These are phyloP conservation scores for Lecanicillium sp. DNA, from an alignment of 2,329 filamentous ascomycete genomes.

Conservation along the genomic window DNA sequence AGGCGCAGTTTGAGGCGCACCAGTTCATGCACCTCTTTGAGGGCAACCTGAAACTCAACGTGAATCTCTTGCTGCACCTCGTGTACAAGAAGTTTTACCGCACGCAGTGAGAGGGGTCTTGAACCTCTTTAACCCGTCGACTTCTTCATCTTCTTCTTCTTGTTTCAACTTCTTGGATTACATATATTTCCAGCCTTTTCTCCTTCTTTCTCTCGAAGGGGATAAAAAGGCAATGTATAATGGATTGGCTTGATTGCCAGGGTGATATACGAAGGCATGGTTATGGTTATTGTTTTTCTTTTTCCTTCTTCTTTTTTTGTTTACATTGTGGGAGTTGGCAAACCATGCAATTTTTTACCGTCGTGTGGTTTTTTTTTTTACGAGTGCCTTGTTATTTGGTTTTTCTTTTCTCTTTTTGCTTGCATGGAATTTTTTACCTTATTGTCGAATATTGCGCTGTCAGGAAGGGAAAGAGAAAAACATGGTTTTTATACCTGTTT, in stretches of 20 bases:
- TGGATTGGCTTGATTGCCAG: neutral
- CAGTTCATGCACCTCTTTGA: conserved; percentile 96
- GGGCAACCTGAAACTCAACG: conserved; percentile 78
- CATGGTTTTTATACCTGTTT: neutral
- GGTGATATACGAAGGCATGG: neutral
- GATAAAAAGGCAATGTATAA: conserved; percentile 3
- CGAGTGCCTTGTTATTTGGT: no score
- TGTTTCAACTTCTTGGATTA: conserved; percentile 3
- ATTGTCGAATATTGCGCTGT: neutral
- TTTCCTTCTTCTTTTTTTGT: neutral
- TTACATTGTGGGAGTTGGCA: neutral
- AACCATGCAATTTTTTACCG: no score
- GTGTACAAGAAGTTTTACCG: conserved; percentile 98
- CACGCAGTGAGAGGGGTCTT: conserved; percentile 44
- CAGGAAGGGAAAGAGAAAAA: neutral
- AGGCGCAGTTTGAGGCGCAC: conserved; percentile 94
- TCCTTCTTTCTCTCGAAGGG: neutral
- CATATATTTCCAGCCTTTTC: conserved; percentile 1
- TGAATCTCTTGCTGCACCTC: conserved; percentile 92
- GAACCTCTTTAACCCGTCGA: neutral
- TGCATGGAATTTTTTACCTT: conserved; percentile 6
- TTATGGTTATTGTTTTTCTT: neutral
- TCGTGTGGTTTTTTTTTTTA: no score
- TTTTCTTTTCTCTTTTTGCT: no score
- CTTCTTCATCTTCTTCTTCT: neutral